Evolutionary conservation across 1,284 basidiomycete genomes (phyloP).

Genomic region (Anthracocystis setariae): DNA sequence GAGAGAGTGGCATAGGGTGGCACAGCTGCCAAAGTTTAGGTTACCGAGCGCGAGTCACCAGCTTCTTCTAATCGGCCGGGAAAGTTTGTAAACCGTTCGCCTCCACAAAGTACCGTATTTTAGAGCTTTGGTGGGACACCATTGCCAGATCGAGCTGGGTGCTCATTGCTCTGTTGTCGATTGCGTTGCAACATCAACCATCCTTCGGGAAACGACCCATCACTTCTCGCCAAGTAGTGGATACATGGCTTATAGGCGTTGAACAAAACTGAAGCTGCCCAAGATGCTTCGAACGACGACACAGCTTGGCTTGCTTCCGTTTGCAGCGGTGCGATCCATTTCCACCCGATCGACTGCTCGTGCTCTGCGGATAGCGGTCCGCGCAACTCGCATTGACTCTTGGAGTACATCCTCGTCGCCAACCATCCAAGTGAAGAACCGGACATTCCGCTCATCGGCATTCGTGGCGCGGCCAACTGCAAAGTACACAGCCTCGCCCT

Average conservation of each 20-base stretch:
- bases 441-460: constrained; percentile 16
- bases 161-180: neutral
- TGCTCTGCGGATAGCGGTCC: neutral
- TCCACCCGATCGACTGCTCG: constrained; percentile 3
- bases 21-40: constrained; percentile 17
- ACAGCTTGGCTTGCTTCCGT: constrained; percentile 19
- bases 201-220: too few species aligned
- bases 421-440: neutral
- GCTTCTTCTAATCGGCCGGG: constrained; percentile 46
- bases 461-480: constrained; percentile 16
- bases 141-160: neutral
- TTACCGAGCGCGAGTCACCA: constrained; percentile 16
- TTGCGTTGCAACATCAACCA: too few species aligned
- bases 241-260: neutral
- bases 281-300: constrained; percentile 43
- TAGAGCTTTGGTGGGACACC: neutral
- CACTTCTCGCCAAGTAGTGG: neutral
- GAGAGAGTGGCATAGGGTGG: neutral
- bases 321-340: constrained; percentile 13
- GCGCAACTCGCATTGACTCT: too few species aligned
- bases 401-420: neutral
- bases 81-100: neutral
- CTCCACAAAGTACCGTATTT: constrained; percentile 14
- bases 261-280: constrained; percentile 22
- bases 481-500: constrained; percentile 47